Conservation (phyloP, 371 early-diverging fungal genomes). For the Mortierella sp. region DNA sequence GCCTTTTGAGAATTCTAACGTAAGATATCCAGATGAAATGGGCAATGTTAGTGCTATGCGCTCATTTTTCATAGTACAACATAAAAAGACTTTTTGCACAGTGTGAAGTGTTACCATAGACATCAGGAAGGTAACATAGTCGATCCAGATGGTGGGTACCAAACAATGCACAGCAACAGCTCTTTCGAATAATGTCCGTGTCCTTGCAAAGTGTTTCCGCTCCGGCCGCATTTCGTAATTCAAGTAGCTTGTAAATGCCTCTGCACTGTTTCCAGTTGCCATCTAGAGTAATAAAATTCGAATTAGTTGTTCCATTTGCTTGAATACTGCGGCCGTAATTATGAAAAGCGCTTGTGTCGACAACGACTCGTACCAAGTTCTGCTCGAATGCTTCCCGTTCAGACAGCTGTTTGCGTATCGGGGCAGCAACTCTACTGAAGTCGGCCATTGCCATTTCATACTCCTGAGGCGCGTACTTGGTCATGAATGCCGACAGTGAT, state of each 20-base stretch:
- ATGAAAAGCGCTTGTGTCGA: neutral
- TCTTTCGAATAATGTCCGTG: constrained; percentile 46
- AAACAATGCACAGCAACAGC: constrained; percentile 36
- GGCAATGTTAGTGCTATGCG: too few relatives aligned
- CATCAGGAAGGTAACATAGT: constrained; percentile 35
- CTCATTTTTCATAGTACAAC: neutral
- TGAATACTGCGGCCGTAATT: too few relatives aligned
- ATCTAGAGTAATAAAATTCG: neutral
- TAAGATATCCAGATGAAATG: neutral
- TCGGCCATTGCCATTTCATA: constrained; percentile 40
- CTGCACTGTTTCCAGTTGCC: constrained; percentile 22
- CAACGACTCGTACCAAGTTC: constrained; percentile 24
- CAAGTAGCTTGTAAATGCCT: constrained; percentile 31
- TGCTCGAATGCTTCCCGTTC: constrained; percentile 27
- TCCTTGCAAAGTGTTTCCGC: constrained; percentile 16
- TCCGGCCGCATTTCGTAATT: constrained; percentile 16
- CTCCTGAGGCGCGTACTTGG: constrained; percentile 19
- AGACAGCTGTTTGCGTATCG: constrained; percentile 20
- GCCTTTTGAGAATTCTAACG: constrained; percentile 23
- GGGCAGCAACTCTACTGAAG: constrained; percentile 19
- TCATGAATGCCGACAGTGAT: constrained; percentile 30
- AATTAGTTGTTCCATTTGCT: neutral
- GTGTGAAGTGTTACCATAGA: constrained; percentile 23
- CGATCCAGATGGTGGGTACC: constrained; percentile 46
- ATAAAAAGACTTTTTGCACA: neutral